phyloP scores from a whole-genome alignment of 2,329 filamentous ascomycete genomes.

The Colletotrichum falcatum region DNA sequence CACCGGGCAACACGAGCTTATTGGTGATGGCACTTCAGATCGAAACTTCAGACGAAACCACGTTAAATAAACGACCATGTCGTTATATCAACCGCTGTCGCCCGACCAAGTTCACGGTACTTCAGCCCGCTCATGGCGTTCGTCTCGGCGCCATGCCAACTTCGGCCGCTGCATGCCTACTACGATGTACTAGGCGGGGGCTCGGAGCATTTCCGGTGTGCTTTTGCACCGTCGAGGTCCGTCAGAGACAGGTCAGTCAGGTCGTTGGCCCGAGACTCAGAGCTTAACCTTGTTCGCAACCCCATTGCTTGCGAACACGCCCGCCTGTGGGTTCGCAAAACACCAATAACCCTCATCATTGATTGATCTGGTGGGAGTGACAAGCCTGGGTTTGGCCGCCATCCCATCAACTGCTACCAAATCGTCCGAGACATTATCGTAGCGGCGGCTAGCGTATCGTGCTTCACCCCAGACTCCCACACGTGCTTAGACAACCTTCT shows the following conservation, averaged over 20 bases:
- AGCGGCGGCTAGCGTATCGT: slow-evolving; percentile 16
- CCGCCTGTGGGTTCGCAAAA: neutral
- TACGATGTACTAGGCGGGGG: slow-evolving; percentile 11
- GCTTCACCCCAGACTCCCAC: slow-evolving; percentile 36
- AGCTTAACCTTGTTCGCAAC: neutral
- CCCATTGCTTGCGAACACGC: neutral
- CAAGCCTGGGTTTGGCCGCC: slow-evolving; percentile 18
- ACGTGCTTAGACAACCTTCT: slow-evolving; percentile 42
- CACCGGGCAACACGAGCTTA: slow-evolving; percentile 9
- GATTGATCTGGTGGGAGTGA: neutral
- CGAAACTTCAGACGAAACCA: slow-evolving; percentile 36
- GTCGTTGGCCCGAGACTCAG: neutral
- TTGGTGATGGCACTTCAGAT: slow-evolving; percentile 21
- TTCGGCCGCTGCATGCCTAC: slow-evolving; percentile 1
- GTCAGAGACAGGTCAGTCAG: neutral
- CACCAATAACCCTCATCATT: neutral
- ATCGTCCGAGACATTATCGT: slow-evolving; percentile 26
- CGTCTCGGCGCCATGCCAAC: slow-evolving; percentile 20
- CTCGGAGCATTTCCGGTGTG: slow-evolving; percentile 14
- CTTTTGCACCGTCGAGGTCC: neutral
- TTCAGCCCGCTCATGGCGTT: slow-evolving; percentile 14
- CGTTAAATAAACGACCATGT: slow-evolving; percentile 25
- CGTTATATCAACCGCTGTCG: slow-evolving; percentile 4
- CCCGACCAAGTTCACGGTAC: slow-evolving; percentile 27
- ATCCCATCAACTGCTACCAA: slow-evolving; percentile 1